Base-by-base conservation (phyloP, 257 asterid genomes). In the Solanum pinnatisectum region DNA sequence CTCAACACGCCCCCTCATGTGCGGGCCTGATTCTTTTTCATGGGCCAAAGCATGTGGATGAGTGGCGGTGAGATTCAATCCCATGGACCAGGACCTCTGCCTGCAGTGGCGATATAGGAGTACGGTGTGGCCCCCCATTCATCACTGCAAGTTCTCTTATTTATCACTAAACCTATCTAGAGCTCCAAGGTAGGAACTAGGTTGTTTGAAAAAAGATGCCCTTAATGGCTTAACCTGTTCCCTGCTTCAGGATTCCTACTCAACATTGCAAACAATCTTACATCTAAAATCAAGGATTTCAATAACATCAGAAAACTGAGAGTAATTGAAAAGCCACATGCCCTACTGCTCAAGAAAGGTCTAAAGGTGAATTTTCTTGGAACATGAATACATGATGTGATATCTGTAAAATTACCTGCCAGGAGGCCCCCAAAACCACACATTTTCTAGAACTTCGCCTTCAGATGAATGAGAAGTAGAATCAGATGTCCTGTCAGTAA, bases 381-480 rank as follows among this genome's bases (percentile, higher is more conserved):
- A 76, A 73, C 46, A 65, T 72, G 4, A 72, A 72, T 72, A 72
- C 27, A 72, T 77, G 67, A 83, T 27, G 73, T 18, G 13, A 20
- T 23, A 40, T 44, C 59, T 16, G 74, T 27, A 73, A 46, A 84
- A 87, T 88, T 91, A 96, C 99, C 99, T 92, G 95, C 86, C 92
- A 83, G 88, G 89, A 76, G 86, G 87, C 88, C 96, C 94, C 52
- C 90, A 60, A 88, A 78, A 87, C 96, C 92, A 91, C 20, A 90
- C 87, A 91, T 88, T 94, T 84, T 94, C 95, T 25, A 87, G 93
- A 86, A 88, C 87, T 44, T 93, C 95, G 37, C 88, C 88, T 89
- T 91, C 92, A 32, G 98, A 92, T 85, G 95, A 92, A 87, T 67
- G 91, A 92, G 93, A 92, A 87, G 94, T 86, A 89, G 98, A 90